Conservation (phyloP, 1,284 basidiomycete genomes). For the Sanghuangporus sanghuang region DNA sequence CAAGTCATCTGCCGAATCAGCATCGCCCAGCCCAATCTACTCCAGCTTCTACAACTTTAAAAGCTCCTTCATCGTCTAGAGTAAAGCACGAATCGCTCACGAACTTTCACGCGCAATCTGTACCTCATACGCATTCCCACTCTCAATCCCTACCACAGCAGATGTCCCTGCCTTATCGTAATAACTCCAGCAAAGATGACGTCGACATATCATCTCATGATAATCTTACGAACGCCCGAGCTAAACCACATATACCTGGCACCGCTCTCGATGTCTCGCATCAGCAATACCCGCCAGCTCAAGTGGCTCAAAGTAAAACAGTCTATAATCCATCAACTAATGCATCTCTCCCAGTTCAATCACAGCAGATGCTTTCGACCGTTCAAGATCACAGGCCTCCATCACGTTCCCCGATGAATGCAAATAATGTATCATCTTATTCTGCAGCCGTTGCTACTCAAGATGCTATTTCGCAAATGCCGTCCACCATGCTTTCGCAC, state of each 20-base stretch:
- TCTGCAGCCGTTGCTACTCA: neutral
- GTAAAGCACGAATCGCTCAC: constrained; percentile 6
- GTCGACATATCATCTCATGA: neutral
- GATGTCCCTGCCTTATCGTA: neutral
- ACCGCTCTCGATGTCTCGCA: neutral
- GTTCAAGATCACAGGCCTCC: neutral
- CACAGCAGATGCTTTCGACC: constrained; percentile 1
- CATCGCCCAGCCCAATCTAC: neutral
- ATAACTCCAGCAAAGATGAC: neutral
- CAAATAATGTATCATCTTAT: constrained; percentile 1
- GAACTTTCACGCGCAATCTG: constrained; percentile 3
- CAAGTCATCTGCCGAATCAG: neutral
- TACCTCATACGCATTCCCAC: constrained; percentile 9
- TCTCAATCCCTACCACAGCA: constrained; percentile 3
- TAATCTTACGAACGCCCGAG: neutral
- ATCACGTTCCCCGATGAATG: neutral
- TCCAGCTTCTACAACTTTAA: constrained; percentile 7
- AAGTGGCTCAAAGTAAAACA: constrained; percentile 6
- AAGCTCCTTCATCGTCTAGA: constrained; percentile 13
- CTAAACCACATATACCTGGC: constrained; percentile 2
- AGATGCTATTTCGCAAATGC: constrained; percentile 4
- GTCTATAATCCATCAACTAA: constrained; percentile 7
- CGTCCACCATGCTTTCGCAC: constrained; percentile 5
- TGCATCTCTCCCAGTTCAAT: neutral
- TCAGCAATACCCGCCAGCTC: constrained; percentile 6